Percentiles rank a stretch among this genome's conserved stretches.
Conservation (phyloP, 768 basidiomycete species). For the Lyophyllum semitale region DNA sequence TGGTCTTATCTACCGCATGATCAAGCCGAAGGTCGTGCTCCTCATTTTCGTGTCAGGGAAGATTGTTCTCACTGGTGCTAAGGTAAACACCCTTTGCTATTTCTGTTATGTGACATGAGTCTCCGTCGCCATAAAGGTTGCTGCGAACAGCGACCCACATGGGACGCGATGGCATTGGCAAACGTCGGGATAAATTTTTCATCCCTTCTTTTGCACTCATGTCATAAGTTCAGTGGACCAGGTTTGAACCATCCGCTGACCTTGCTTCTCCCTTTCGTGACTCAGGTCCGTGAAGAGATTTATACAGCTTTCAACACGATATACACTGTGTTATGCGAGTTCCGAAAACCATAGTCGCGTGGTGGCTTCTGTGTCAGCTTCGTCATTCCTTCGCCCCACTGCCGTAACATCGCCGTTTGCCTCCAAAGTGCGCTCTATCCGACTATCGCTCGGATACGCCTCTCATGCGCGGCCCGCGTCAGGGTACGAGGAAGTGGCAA, state of each 20-base stretch:
- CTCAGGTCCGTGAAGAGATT: constrained; percentile 96
- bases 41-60: constrained; percentile 99
- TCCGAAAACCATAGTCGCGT: constrained; percentile 73
- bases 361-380: constrained; percentile 1
- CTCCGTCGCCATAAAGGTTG: constrained; percentile 10
- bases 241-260: constrained; percentile 56
- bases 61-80: constrained; percentile 98
- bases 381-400: constrained; percentile 3
- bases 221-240: constrained; percentile 35
- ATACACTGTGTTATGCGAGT: constrained; percentile 96
- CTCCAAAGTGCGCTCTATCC: constrained; percentile 17
- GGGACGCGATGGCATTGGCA: constrained; percentile 9
- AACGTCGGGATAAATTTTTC: constrained; percentile 17
- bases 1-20: constrained; percentile 98
- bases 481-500: constrained; percentile 7
- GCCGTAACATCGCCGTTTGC: constrained; percentile 9
- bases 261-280: constrained; percentile 33
- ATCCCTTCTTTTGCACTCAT: constrained; percentile 33
- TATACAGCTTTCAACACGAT: constrained; percentile 99
- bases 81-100: constrained; percentile 59
- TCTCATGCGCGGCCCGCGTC: constrained; percentile 2
- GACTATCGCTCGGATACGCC: constrained; percentile 1
- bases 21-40: constrained; percentile 98
- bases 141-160: constrained; percentile 5
- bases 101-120: constrained; percentile 18